phyloP scores from a whole-genome alignment of 768 basidiomycete genomes.

The Amanita rimosa region DNA sequence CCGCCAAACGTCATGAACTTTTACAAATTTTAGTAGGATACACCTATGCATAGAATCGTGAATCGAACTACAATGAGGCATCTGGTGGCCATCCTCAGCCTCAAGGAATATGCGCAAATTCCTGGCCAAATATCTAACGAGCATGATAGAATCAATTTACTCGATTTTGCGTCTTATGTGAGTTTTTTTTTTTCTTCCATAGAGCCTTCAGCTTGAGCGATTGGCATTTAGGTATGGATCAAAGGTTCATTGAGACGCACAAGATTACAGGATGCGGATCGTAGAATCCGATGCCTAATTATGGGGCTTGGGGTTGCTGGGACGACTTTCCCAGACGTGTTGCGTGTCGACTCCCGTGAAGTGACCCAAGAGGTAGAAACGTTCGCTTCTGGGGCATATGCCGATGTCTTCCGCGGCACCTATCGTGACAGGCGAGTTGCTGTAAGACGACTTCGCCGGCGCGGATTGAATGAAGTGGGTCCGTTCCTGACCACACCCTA shows the following conservation, averaged over 20 bases:
- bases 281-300: neutral
- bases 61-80: neutral
- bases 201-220: neutral
- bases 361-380: neutral
- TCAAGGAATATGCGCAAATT: neutral
- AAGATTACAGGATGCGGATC: neutral
- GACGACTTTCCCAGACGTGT: neutral
- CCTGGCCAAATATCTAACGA: neutral
- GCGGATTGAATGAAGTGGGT: neutral
- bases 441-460: neutral
- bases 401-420: neutral
- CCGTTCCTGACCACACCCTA: neutral
- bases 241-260: neutral
- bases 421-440: neutral
- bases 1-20: neutral
- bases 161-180: neutral
- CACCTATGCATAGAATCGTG: neutral
- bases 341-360: neutral
- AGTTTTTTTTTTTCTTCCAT: neutral
- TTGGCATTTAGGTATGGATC: neutral
- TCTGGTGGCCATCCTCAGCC: neutral
- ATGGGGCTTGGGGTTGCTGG: neutral
- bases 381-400: neutral
- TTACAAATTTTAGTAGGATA: neutral
- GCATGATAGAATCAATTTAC: neutral